These are phyloP conservation scores for Gigaspora rosea DNA, from an alignment of 192 early-diverging fungal species.

Conservation along the genomic window DNA sequence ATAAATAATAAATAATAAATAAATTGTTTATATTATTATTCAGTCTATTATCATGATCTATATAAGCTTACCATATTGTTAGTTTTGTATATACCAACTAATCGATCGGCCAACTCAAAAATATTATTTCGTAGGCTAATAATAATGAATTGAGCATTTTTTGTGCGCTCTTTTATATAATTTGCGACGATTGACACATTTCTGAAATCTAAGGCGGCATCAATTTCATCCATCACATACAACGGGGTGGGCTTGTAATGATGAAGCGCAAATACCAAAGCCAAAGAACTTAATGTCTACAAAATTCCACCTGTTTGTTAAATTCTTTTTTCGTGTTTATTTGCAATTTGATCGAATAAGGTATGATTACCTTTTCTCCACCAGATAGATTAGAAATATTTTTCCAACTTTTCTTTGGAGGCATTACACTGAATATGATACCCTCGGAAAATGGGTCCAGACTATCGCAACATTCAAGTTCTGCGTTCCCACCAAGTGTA, in stretches of 20 bases:
- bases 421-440: slow-evolving; percentile 98
- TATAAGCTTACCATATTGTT: slow-evolving; percentile 55
- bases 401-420: slow-evolving; percentile 99
- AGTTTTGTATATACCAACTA: slow-evolving; percentile 99
- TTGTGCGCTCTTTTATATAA: slow-evolving; percentile 97
- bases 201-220: slow-evolving; percentile 97
- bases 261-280: slow-evolving; percentile 97
- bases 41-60: too few species aligned
- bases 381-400: slow-evolving; percentile 99
- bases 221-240: slow-evolving; percentile 99
- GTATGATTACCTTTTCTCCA: slow-evolving; percentile 86
- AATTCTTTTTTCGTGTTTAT: background rate
- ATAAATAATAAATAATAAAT: background rate
- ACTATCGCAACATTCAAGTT: slow-evolving; percentile 94
- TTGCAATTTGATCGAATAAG: background rate
- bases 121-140: slow-evolving; percentile 99
- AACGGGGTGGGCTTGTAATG: slow-evolving; percentile 99
- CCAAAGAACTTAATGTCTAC: slow-evolving; percentile 94
- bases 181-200: slow-evolving; percentile 99
- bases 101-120: slow-evolving; percentile 98
- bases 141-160: slow-evolving; percentile 98
- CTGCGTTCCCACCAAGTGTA: slow-evolving; percentile 96
- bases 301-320: background rate
- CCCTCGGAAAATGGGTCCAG: slow-evolving; percentile 99
- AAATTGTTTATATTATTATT: background rate